Percentiles rank a stretch among this genome's conserved stretches.
Evolutionary conservation across 352 stramenopile species (phyloP).

Genomic region (Globisporangium emineosum): DNA sequence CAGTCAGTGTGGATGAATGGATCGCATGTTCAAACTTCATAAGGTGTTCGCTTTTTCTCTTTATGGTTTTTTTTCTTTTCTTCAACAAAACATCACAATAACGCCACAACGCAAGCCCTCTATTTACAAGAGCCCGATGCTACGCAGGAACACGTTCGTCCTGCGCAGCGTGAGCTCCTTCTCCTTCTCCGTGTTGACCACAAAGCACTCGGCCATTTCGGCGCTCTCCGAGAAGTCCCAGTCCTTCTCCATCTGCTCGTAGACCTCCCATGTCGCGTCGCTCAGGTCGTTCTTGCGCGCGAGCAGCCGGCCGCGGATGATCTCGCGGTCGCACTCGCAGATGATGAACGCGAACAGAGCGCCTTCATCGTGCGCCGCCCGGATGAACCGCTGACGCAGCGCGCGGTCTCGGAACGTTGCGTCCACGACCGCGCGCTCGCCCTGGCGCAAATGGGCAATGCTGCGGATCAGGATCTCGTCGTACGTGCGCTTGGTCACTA

Average conservation of each 20-base stretch:
- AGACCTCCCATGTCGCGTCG: conserved; percentile 68
- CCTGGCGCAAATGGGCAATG: conserved; percentile 34
- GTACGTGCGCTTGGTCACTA: conserved; percentile 63
- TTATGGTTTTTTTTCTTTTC: too few species aligned
- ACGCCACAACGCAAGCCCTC: not conserved
- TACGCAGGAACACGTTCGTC: conserved; percentile 55
- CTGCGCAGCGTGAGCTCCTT: conserved; percentile 57
- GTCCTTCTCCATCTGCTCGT: conserved; percentile 53
- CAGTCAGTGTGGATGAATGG: not conserved
- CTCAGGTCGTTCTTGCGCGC: conserved; percentile 58
- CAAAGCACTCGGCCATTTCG: conserved; percentile 36
- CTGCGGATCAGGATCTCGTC: conserved; percentile 48
- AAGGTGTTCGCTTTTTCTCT: not conserved
- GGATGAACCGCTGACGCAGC: conserved; percentile 43
- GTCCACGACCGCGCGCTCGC: conserved; percentile 57
- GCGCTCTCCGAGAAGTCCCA: conserved; percentile 38
- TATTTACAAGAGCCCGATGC: conserved; percentile 25
- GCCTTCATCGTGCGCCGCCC: conserved; percentile 40
- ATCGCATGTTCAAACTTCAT: not conserved
- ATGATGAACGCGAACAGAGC: conserved; percentile 49
- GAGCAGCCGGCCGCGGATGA: conserved; percentile 57
- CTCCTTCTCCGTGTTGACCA: conserved; percentile 72
- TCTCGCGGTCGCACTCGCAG: conserved; percentile 68
- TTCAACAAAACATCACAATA: not conserved
- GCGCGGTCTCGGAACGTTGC: conserved; percentile 52